Percentiles rank a stretch among this genome's conserved stretches.
Conservation (phyloP, 1,284 basidiomycete species). For the Leccinum solheimii region DNA sequence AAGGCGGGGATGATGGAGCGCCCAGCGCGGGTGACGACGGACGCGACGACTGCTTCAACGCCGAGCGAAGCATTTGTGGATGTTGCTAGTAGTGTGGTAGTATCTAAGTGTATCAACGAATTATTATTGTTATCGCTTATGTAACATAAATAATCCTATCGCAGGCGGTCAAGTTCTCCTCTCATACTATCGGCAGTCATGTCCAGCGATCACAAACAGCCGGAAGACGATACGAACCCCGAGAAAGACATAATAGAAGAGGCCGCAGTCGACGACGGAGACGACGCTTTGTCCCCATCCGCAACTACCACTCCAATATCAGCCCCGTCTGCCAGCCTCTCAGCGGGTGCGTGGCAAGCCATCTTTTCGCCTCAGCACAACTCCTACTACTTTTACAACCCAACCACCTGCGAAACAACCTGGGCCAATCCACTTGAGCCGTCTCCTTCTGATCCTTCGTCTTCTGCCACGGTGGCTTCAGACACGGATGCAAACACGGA, state of each 20-base stretch:
- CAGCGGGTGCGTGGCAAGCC: slow-evolving; percentile 72
- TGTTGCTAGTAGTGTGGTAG: not conserved
- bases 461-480: slow-evolving; percentile 18
- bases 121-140: not conserved
- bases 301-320: slow-evolving; percentile 10
- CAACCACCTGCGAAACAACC: slow-evolving; percentile 78
- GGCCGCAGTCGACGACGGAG: not conserved
- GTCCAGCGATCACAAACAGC: slow-evolving; percentile 5
- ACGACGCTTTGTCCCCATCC: slow-evolving; percentile 1
- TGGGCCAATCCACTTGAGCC: slow-evolving; percentile 81
- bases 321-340: slow-evolving; percentile 20
- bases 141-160: not conserved
- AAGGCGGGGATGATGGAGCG: slow-evolving; percentile 20
- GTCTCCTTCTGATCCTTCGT: slow-evolving; percentile 25
- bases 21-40: slow-evolving; percentile 30
- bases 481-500: slow-evolving; percentile 2
- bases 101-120: not conserved
- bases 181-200: slow-evolving; percentile 5
- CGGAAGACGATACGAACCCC: slow-evolving; percentile 4
- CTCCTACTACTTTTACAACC: slow-evolving; percentile 89
- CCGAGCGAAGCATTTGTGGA: slow-evolving; percentile 43
- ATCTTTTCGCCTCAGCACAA: slow-evolving; percentile 80
- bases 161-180: not conserved
- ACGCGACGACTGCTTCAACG: slow-evolving; percentile 46
- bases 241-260: slow-evolving; percentile 3